A percentile compares a stretch with the other conserved stretches of the same genome.
Evolutionary conservation across 345 rosid species (phyloP).

Genomic region (Psidium guajava): DNA sequence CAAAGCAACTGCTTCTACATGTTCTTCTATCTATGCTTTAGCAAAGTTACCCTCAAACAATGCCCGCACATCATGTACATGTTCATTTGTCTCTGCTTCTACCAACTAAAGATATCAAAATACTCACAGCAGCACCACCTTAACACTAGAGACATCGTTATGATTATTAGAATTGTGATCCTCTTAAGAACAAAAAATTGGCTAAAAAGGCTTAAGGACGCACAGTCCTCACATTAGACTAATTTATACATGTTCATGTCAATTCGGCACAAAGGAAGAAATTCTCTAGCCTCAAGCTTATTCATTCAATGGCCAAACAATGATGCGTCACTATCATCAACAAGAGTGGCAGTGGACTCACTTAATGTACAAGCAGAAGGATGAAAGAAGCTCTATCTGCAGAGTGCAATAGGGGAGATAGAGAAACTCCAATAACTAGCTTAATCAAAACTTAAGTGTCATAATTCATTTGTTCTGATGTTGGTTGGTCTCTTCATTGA

Average conservation of each 20-base stretch:
- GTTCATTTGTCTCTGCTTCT: neutral
- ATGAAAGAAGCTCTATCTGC: neutral
- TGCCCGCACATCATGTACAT: neutral
- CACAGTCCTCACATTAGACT: neutral
- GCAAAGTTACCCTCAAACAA: neutral
- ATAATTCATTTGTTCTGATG: neutral
- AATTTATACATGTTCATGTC: neutral
- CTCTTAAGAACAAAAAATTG: neutral
- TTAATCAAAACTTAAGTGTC: neutral
- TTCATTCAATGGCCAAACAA: neutral
- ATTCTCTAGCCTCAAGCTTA: neutral
- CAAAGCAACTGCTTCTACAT: neutral
- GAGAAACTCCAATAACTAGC: neutral
- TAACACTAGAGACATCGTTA: neutral
- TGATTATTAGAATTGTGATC: neutral
- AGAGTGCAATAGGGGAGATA: neutral
- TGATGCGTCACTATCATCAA: neutral
- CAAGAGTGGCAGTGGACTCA: neutral
- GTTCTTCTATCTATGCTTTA: neutral
- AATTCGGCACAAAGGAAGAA: neutral
- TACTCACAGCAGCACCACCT: neutral
- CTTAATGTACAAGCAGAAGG: neutral
- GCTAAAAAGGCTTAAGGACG: neutral
- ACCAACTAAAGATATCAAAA: neutral
- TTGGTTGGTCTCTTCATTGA: neutral